Conservation (phyloP, 208 protist genomes). For the Porcisia hertigi region DNA sequence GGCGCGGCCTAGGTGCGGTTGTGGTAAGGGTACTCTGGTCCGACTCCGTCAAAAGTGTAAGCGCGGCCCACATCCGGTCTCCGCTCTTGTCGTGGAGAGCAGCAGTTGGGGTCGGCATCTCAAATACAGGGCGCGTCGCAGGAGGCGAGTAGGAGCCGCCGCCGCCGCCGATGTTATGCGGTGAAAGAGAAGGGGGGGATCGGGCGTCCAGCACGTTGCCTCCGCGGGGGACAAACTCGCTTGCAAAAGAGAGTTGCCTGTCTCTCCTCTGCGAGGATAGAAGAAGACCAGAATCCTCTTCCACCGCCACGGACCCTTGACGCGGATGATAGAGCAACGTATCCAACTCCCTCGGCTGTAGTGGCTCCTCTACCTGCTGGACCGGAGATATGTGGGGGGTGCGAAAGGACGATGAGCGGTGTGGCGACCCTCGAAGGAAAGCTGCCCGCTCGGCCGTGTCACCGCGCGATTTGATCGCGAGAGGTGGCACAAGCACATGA, state of each 20-base stretch:
- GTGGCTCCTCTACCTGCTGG: background rate
- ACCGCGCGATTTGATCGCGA: background rate
- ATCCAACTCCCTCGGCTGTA: background rate
- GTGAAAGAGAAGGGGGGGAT: background rate
- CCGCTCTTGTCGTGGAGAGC: background rate
- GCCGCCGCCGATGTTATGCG: background rate
- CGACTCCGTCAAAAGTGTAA: background rate
- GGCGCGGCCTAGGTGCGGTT: too few relatives aligned
- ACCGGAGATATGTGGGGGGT: background rate
- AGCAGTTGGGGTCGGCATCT: background rate
- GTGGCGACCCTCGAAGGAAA: background rate
- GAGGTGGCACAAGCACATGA: background rate
- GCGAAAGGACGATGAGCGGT: background rate
- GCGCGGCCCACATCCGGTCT: background rate
- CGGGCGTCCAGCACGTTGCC: background rate
- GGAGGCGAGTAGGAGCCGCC: background rate
- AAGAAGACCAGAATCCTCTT: background rate
- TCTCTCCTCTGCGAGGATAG: background rate
- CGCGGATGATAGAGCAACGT: background rate
- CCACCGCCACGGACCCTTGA: background rate
- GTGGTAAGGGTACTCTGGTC: background rate
- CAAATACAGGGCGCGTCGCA: background rate
- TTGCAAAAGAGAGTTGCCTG: background rate
- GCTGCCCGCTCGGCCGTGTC: background rate
- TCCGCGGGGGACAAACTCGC: background rate